Evolutionary conservation across 2,329 filamentous ascomycete species (phyloP).

Genomic region (Phyllosticta citrichinensis): DNA sequence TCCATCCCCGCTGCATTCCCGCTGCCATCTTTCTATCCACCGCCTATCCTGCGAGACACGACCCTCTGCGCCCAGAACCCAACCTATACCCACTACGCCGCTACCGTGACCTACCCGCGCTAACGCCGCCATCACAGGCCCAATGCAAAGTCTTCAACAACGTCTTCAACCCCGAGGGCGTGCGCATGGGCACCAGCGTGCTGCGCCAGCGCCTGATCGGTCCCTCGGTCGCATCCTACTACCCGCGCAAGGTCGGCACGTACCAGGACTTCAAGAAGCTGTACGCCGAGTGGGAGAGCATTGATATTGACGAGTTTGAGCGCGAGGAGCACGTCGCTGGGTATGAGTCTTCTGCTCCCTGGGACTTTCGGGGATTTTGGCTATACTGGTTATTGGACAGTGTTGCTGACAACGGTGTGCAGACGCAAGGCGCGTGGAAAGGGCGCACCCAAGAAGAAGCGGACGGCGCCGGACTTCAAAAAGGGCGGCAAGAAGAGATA

Average conservation of each 20-base stretch:
- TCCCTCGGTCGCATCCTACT: slow-evolving; percentile 77
- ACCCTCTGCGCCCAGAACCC: not conserved
- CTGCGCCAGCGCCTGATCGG: slow-evolving; percentile 80
- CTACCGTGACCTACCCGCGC: not conserved
- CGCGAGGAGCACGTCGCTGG: slow-evolving; percentile 60
- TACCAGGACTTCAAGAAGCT: slow-evolving; percentile 63
- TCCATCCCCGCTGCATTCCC: not conserved
- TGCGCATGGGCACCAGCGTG: slow-evolving; percentile 84
- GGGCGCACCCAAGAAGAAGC: slow-evolving; percentile 59
- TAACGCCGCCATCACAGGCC: slow-evolving; percentile 42
- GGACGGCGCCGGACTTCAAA: slow-evolving; percentile 4
- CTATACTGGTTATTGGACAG: not conserved
- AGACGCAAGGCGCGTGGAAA: slow-evolving; percentile 59
- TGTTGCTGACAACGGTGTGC: not conserved
- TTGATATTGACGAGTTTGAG: slow-evolving; percentile 69
- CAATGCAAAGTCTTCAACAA: slow-evolving; percentile 89
- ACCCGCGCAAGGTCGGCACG: slow-evolving; percentile 64
- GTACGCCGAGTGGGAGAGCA: slow-evolving; percentile 58
- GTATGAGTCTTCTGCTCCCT: slow-evolving; percentile 17
- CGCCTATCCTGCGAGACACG: not conserved
- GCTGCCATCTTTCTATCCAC: not conserved
- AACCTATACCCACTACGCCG: not conserved
- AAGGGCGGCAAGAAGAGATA: slow-evolving; percentile 4
- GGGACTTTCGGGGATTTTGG: not conserved
- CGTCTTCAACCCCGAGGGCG: slow-evolving; percentile 75